Evolutionary conservation across 768 basidiomycete genomes (phyloP), one percentile per base, ranked within the genome.

Genomic region (Termitomyces sp.): DNA sequence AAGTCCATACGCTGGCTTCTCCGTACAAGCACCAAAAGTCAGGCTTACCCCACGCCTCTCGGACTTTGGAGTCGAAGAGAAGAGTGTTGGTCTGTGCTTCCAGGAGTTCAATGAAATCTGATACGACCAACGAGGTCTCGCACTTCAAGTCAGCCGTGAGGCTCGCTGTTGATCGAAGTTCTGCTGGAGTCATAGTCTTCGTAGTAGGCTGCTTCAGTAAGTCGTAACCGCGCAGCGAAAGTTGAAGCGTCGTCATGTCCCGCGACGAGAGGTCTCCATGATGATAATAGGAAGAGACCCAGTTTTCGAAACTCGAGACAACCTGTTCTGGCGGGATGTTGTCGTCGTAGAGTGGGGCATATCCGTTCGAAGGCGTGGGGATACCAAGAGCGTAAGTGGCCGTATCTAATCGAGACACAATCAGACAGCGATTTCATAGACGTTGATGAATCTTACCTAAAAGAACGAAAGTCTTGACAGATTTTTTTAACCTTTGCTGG

Each of bases 381-480:
- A 62, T 56, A 7, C 61, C 61, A 22, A 62, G 55, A 9, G 20
- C 9, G 6, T 56, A 51, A 20, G 48, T 55, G 6, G 58, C 54
- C 6, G 54, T 44, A 9, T 62, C 61, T 58, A 39, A 11, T 55
- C 2, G 13, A 15, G 45, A 6, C 18, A 5, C 18, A 9, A 18
- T 5, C 31, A n/a, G 13, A 20, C 30, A 45, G 9, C 11, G 24
- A 34, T 37, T 37, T 5, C 11, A 37, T 31, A 11, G 2, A 30
- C 30, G 2, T 12, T 5, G 4, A 16, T 9, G 20, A 33, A 8
- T 12, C 54, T 37, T 22, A 69, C 69, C 68, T 16, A 64, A 54
- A 7, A 71, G 37, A 30, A 71, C 55, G 20, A 63, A 61, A 33
- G 48, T 64, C 20, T 63, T 66, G 31, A 71, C 69, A 18, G 49